Evolutionary conservation across 2,329 filamentous ascomycete genomes (phyloP).

Genomic region (Penicillium corylophilum): DNA sequence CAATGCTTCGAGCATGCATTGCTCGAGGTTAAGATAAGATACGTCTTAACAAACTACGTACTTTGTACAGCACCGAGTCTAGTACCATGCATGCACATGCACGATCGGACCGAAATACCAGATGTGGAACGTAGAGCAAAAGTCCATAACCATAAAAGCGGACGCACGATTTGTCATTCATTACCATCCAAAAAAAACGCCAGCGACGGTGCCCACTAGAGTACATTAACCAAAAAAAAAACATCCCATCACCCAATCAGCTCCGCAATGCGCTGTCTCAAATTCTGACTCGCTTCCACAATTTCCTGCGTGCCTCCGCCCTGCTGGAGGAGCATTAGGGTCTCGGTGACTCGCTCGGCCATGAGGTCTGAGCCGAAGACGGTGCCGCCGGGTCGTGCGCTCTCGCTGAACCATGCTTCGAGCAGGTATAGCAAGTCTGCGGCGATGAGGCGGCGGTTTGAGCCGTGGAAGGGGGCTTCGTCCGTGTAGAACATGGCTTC

Average conservation of each 20-base stretch:
- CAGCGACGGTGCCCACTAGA: conserved; percentile 1
- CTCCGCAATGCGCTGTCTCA: conserved; percentile 43
- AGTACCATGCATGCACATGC: neutral
- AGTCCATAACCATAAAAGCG: neutral
- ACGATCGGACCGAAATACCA: neutral
- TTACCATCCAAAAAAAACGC: conserved; percentile 3
- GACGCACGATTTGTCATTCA: neutral
- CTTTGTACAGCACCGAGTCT: no score
- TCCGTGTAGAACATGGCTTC: conserved; percentile 68
- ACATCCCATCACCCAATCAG: conserved; percentile 34
- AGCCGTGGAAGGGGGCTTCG: conserved; percentile 62
- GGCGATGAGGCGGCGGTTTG: conserved; percentile 57
- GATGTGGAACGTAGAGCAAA: neutral
- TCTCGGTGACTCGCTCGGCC: conserved; percentile 48
- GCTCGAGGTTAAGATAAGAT: no score
- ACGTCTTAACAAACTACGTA: no score
- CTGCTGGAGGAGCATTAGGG: conserved; percentile 47
- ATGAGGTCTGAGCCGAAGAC: conserved; percentile 63
- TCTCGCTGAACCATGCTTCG: conserved; percentile 60
- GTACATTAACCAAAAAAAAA: conserved; percentile 4
- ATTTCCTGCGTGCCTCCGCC: conserved; percentile 19
- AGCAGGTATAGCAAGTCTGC: conserved; percentile 63
- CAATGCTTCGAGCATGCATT: no score
- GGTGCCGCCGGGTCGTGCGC: conserved; percentile 53
- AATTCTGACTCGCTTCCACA: conserved; percentile 28